These are phyloP conservation scores for Talaromyces sp. DNA, from an alignment of 2,329 filamentous ascomycete genomes.

Conservation along the genomic window DNA sequence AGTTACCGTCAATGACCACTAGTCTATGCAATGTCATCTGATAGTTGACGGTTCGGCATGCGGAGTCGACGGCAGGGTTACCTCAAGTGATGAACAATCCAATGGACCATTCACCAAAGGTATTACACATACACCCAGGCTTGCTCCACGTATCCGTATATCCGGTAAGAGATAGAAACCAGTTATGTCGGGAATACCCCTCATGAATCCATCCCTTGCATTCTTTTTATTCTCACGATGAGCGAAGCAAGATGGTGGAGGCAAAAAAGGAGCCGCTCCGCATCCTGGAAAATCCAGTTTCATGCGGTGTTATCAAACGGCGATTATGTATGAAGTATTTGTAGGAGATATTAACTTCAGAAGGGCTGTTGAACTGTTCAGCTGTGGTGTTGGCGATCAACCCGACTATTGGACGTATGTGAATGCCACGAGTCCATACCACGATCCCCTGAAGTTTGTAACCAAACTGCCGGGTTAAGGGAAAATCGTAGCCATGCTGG, in stretches of 20 bases:
- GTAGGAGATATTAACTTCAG: too few relatives aligned
- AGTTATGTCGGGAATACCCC: neutral
- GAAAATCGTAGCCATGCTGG: neutral
- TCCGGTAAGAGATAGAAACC: neutral
- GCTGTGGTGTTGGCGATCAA: neutral
- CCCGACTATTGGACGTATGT: neutral
- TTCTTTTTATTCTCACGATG: neutral
- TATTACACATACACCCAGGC: neutral
- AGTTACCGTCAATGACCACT: too few relatives aligned
- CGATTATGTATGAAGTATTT: too few relatives aligned
- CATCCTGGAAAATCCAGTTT: neutral
- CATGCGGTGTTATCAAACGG: neutral
- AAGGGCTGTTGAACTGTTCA: too few relatives aligned
- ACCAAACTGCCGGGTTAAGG: neutral
- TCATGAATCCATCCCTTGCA: neutral
- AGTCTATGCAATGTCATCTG: neutral
- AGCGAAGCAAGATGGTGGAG: too few relatives aligned
- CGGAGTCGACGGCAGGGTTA: neutral
- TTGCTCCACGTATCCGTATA: neutral
- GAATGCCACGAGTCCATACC: neutral
- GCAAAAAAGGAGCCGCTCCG: neutral
- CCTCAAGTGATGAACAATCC: neutral
- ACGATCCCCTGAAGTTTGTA: neutral
- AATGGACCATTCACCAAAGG: neutral
- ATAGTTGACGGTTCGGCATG: neutral